Conservation (phyloP, 1,284 basidiomycete species). For the Moesziomyces parantarcticus region DNA sequence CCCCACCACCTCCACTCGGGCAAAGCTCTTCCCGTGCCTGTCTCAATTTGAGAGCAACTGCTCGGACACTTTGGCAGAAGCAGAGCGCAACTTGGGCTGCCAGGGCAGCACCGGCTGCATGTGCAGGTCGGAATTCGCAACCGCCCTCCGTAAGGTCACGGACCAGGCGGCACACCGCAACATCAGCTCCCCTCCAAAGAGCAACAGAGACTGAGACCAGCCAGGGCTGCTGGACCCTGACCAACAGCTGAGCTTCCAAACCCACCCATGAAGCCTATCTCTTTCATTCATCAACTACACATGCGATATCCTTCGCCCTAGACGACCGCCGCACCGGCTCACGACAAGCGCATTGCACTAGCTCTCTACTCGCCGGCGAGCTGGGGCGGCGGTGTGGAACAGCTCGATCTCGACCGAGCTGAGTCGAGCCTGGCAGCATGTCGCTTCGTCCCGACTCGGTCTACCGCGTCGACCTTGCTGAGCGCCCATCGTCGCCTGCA, state of each 20-base stretch:
- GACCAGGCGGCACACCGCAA: not conserved
- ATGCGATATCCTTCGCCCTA: not conserved
- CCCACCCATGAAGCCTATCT: too few relatives aligned
- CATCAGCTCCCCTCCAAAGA: not conserved
- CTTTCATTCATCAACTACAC: not conserved
- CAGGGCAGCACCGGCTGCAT: not conserved
- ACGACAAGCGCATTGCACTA: not conserved
- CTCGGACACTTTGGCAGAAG: too few relatives aligned
- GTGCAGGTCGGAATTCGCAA: not conserved
- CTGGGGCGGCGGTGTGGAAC: not conserved
- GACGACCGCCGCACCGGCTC: not conserved
- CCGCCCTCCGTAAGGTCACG: not conserved
- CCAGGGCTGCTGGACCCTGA: not conserved
- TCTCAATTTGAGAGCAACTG: too few relatives aligned
- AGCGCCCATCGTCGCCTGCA: not conserved
- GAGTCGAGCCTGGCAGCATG: slow-evolving; percentile 5
- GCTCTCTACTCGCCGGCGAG: not conserved
- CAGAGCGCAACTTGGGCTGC: too few relatives aligned
- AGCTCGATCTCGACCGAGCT: not conserved
- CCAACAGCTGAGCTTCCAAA: too few relatives aligned
- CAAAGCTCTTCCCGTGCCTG: too few relatives aligned
- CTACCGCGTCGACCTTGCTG: slow-evolving; percentile 26
- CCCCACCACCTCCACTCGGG: not conserved
- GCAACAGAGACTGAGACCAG: not conserved
- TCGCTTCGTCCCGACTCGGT: slow-evolving; percentile 33